Conservation (phyloP, 257 asterid species). For the Solanum peruvianum region DNA sequence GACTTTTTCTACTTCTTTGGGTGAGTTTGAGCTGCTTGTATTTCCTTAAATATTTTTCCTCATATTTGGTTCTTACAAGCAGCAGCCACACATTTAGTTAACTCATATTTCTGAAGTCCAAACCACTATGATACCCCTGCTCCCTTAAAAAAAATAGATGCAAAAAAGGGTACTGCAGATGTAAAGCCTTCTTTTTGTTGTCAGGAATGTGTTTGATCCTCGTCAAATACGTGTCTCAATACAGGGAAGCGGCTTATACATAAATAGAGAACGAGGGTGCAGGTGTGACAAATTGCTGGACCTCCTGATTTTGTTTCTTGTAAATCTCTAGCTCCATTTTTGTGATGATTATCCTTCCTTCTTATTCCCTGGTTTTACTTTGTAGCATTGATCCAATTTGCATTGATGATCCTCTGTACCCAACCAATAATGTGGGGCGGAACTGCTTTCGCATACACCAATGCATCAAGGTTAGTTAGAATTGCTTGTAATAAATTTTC, state of each 20-base stretch:
- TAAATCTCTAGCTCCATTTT: background rate
- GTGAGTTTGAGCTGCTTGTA: conserved; percentile 38
- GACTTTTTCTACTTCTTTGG: conserved; percentile 97
- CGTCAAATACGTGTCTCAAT: conserved; percentile 95
- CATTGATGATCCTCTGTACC: conserved; percentile 88
- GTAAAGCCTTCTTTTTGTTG: conserved; percentile 6
- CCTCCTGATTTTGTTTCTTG: background rate
- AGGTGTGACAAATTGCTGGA: conserved; percentile 27
- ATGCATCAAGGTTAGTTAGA: conserved; percentile 77
- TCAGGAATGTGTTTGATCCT: conserved; percentile 95
- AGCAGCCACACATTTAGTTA: background rate
- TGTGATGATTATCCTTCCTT: background rate
- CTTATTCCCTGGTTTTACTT: background rate
- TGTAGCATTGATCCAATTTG: conserved; percentile 93
- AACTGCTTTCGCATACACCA: conserved; percentile 98
- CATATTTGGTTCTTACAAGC: background rate
- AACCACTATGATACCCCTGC: background rate
- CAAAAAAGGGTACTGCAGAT: background rate
- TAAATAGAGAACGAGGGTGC: conserved; percentile 86
- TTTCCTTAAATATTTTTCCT: conserved; percentile 1
- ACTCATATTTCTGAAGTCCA: background rate
- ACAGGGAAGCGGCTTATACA: conserved; percentile 89
- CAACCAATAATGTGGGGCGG: conserved; percentile 91
- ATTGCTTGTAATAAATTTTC: background rate
- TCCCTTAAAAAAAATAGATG: background rate